These are phyloP conservation scores for Magnolia changhungtana DNA, from an alignment of 164 flowering plant species.

Conservation along the genomic window DNA sequence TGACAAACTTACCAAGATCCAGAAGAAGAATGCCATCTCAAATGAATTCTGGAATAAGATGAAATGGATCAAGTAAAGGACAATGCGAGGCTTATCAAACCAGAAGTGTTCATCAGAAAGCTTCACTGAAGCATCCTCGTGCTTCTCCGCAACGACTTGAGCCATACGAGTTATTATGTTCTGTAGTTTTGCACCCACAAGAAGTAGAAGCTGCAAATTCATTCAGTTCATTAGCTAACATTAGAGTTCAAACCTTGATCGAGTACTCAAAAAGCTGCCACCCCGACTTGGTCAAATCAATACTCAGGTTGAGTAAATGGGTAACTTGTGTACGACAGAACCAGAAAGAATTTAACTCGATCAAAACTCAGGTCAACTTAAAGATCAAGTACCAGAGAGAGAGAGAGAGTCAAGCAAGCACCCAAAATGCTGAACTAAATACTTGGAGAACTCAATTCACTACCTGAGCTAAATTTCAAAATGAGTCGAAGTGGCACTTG, in stretches of 20 bases:
- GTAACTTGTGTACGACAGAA: too few relatives aligned
- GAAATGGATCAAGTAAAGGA: conserved; percentile 83
- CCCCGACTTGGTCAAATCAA: too few relatives aligned
- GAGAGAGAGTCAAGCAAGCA: too few relatives aligned
- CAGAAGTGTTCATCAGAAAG: conserved; percentile 92
- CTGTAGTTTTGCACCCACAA: conserved; percentile 88
- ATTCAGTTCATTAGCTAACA: not conserved
- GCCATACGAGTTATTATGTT: conserved; percentile 76
- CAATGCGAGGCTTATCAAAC: conserved; percentile 60
- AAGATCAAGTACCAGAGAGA: too few relatives aligned
- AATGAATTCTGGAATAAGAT: conserved; percentile 93
- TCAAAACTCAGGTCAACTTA: too few relatives aligned
- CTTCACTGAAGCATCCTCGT: conserved; percentile 42
- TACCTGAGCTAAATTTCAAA: too few relatives aligned
- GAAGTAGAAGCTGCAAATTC: conserved; percentile 65
- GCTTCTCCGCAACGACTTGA: conserved; percentile 70
- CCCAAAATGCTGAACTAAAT: too few relatives aligned
- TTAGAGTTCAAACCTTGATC: too few relatives aligned
- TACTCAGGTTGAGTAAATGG: too few relatives aligned
- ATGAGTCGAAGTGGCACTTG: too few relatives aligned
- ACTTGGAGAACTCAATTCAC: too few relatives aligned
- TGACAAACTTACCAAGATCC: conserved; percentile 67
- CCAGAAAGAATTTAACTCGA: not conserved
- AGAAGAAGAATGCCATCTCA: conserved; percentile 94
- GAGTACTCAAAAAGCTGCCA: too few relatives aligned